Conservation (phyloP, 2,329 filamentous ascomycete genomes). For the Zopfia rhizophila region DNA sequence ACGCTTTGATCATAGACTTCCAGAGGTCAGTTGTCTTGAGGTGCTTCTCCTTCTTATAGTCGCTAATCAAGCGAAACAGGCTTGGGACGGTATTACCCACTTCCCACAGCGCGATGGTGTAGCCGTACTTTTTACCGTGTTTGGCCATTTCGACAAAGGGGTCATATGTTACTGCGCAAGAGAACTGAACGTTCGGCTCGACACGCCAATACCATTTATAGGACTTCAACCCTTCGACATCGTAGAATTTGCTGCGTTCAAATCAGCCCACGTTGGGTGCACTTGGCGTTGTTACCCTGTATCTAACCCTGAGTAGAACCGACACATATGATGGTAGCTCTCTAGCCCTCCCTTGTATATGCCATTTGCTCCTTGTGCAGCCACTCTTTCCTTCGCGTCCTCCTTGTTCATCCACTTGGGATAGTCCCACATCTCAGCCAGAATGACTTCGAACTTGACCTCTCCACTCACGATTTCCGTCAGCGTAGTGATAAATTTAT, state of each 20-base stretch:
- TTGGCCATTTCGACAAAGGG: slow-evolving; percentile 96
- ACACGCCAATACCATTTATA: slow-evolving; percentile 96
- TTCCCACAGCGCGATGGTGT: slow-evolving; percentile 96
- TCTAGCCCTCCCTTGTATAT: slow-evolving; percentile 84
- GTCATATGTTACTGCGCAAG: slow-evolving; percentile 96
- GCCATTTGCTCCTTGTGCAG: slow-evolving; percentile 79
- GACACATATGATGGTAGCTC: slow-evolving; percentile 97
- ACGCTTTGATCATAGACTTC: slow-evolving; percentile 25
- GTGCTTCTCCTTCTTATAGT: slow-evolving; percentile 50
- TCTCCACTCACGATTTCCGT: slow-evolving; percentile 84
- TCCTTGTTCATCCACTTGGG: no score
- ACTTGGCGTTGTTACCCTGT: no score
- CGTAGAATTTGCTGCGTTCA: slow-evolving; percentile 95
- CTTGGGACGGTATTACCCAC: slow-evolving; percentile 84
- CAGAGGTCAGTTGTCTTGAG: slow-evolving; percentile 24
- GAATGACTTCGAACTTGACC: slow-evolving; percentile 83
- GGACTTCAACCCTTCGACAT: slow-evolving; percentile 82
- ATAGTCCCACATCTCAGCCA: slow-evolving; percentile 88
- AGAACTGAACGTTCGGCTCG: slow-evolving; percentile 96
- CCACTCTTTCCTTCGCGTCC: slow-evolving; percentile 80
- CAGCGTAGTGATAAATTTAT: slow-evolving; percentile 86
- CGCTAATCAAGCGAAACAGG: slow-evolving; percentile 83
- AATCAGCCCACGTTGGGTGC: no score
- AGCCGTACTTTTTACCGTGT: slow-evolving; percentile 96
- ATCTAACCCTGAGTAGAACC: slow-evolving; percentile 74